Evolutionary conservation across 345 rosid genomes (phyloP), one percentile per base, ranked within the genome.

Genomic region (Ceriops zippeliana): DNA sequence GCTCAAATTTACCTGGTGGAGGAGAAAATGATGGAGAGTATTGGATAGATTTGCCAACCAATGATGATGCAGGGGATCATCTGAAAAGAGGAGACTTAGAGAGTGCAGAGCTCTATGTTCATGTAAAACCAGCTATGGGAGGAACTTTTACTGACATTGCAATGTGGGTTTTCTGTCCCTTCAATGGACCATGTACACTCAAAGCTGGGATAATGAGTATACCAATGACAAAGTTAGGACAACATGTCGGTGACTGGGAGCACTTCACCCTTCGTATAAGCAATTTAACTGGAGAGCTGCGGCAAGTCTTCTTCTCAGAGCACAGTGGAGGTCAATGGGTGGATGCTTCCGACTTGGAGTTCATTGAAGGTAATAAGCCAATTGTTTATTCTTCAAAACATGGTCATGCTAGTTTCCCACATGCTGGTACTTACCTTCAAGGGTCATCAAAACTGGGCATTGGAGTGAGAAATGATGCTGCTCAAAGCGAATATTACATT

Each of bases 91-190:
- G 97, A 52, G 78, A 89, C 69, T 61, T 90, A 9, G 92, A 90
- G 67, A 89, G 83, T 67, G 86, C 91, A 1, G 93, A 87, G 82
- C 89, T 93, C 21, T 90, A 93, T 77, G 92, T 89, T 65, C 96
- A 93, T 67, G 87, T 89, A 46, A 93, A 93, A 72, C 98, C 97
- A 62, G 92, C 89, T 32, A 65, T 87, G 0, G 98, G 98, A 61
- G 98, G 98, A 63, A 85, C 96, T 24, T 93, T 89, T 78, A 90
- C 98, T 0, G 98, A 93, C 75, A 74, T 93, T 1, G 96, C 69
- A 30, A 93, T 93, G 97, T 90, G 98, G 98, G 75, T 90, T 31
- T 93, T 90, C 74, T 87, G 96, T 26, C 98, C 98, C 53, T 90
- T 93, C 75, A 93, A 93, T 61, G 97, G 98, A 38, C 93, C 97